These are phyloP conservation scores for Erysimum cheiri DNA, from an alignment of 441 rosid genomes.

Conservation along the genomic window DNA sequence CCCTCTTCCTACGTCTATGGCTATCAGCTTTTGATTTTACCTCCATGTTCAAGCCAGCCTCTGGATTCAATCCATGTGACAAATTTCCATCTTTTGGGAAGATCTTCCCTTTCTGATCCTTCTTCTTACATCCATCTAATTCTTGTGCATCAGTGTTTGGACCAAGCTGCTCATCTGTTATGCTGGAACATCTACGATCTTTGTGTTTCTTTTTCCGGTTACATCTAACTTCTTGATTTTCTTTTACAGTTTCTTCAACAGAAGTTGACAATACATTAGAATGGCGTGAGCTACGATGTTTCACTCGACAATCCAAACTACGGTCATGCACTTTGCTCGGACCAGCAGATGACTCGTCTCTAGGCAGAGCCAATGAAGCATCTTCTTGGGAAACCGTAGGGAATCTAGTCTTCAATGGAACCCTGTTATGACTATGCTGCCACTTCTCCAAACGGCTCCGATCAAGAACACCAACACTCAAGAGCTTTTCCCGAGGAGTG, in stretches of 20 bases:
- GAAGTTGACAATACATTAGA: slow-evolving; percentile 49
- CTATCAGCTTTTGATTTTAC: slow-evolving; percentile 45
- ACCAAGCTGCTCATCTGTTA: slow-evolving; percentile 44
- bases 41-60: slow-evolving; percentile 41
- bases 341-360: slow-evolving; percentile 56
- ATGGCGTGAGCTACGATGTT: slow-evolving; percentile 49
- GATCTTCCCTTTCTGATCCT: slow-evolving; percentile 43
- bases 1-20: slow-evolving; percentile 44
- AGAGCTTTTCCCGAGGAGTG: slow-evolving; percentile 59
- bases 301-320: slow-evolving; percentile 48
- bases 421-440: slow-evolving; percentile 63
- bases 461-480: slow-evolving; percentile 91
- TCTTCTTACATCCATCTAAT: slow-evolving; percentile 43
- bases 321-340: slow-evolving; percentile 54
- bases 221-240: slow-evolving; percentile 45
- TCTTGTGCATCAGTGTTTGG: slow-evolving; percentile 41
- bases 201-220: slow-evolving; percentile 31
- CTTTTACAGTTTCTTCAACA: slow-evolving; percentile 44
- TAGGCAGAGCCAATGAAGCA: slow-evolving; percentile 48
- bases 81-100: slow-evolving; percentile 41
- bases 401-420: slow-evolving; percentile 48
- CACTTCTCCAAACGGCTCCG: slow-evolving; percentile 91
- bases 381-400: slow-evolving; percentile 53
- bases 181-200: slow-evolving; percentile 41
- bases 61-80: slow-evolving; percentile 42